Base-by-base conservation (phyloP, 768 basidiomycete genomes). In the Tephrocybe sp. region DNA sequence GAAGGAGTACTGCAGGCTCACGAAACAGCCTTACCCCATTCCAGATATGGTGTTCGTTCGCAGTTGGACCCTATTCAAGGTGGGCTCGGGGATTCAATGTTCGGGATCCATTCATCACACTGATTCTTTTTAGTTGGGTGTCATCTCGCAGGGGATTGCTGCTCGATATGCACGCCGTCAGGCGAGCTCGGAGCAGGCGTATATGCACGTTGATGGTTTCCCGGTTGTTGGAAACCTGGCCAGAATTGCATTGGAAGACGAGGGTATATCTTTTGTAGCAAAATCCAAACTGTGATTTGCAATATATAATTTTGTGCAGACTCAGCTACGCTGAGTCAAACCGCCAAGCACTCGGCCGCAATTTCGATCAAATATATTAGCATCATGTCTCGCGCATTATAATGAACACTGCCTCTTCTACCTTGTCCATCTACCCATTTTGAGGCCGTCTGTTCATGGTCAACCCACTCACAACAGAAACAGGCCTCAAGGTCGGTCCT, bases 131-230 rank as follows among this genome's bases (percentile, higher is more conserved):
- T 46, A 89, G 89, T 67, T 89, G 21, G 77, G 90, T 0, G 77
- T 96, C 51, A 95, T 97, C 56, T 72, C 82, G 1, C 93, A 97
- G 69, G 93, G 93, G 3, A 93, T 97, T 54, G 89, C 93, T 1
- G 93, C 93, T 25, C 80, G 93, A 36, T 82, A 81, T 44, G 91
- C 92, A 1, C 77, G 86, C 21, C 82, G 90, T 16, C 93, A 97
- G 66, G 92, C 93, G 3, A 94, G 89, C 63, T 95, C 92, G 0
- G 92, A 92, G 64, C 71, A 73, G 35, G 93, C 93, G 6, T 70
- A 65, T 35, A 47, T 70, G 7, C 69, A 80, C 50, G 64, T 57
- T 0, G 48, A 57, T 19, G 60, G 73, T 8, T 90, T 89, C 66
- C 83, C 79, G 12, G 53, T 82, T 19, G 68, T 89, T 39, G 92